Percentiles rank a stretch among this genome's conserved stretches.
Evolutionary conservation across 179 eudicot genomes (phyloP).

Genomic region (Vitellaria paradoxa): DNA sequence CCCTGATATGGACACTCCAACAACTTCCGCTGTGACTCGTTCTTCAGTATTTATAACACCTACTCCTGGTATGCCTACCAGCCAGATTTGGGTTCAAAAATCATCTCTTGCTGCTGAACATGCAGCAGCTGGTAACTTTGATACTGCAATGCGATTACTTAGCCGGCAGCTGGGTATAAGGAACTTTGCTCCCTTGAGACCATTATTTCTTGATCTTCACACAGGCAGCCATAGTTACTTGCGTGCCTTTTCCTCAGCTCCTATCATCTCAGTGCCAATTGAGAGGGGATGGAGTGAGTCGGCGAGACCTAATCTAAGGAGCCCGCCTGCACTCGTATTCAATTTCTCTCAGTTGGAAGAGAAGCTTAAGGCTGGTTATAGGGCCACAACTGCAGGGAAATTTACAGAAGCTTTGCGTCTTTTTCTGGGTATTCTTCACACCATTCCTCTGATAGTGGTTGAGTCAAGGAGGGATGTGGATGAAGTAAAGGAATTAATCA

Average conservation of each 20-base stretch:
- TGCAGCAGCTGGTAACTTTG: slow-evolving; percentile 91
- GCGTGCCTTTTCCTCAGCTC: slow-evolving; percentile 66
- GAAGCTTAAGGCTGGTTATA: slow-evolving; percentile 63
- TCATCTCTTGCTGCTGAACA: slow-evolving; percentile 91
- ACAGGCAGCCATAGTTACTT: slow-evolving; percentile 68
- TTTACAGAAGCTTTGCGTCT: slow-evolving; percentile 60
- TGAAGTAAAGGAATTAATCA: slow-evolving; percentile 70
- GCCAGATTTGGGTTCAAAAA: slow-evolving; percentile 81
- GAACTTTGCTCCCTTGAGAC: slow-evolving; percentile 67
- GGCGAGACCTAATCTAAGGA: slow-evolving; percentile 74
- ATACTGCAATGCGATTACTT: slow-evolving; percentile 85
- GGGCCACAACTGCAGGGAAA: slow-evolving; percentile 59
- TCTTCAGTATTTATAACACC: slow-evolving; percentile 60
- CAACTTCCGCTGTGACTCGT: slow-evolving; percentile 33
- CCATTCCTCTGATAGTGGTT: slow-evolving; percentile 66
- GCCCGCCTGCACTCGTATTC: slow-evolving; percentile 77
- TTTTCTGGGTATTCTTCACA: slow-evolving; percentile 55
- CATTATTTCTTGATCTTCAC: slow-evolving; percentile 65
- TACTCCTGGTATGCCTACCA: slow-evolving; percentile 77
- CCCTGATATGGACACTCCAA: slow-evolving; percentile 73
- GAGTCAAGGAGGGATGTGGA: slow-evolving; percentile 76
- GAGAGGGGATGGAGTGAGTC: slow-evolving; percentile 88
- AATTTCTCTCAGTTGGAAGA: slow-evolving; percentile 77
- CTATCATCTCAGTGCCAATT: slow-evolving; percentile 59
- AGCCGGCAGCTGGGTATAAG: slow-evolving; percentile 76